Evolutionary conservation across 2,329 filamentous ascomycete genomes (phyloP).

Genomic region (Metarhizium robertsii): DNA sequence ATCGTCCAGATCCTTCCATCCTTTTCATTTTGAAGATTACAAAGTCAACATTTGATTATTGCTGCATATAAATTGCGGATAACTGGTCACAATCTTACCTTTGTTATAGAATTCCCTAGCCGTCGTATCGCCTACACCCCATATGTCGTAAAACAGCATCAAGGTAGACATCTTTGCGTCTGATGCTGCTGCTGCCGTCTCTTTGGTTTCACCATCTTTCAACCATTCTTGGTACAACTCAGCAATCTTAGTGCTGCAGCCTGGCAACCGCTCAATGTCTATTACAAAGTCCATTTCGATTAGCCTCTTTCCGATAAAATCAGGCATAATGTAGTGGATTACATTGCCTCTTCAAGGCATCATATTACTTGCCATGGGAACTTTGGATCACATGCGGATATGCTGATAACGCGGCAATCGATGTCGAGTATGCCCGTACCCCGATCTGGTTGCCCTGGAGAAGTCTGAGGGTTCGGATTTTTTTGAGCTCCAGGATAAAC

Average conservation of each 20-base stretch:
- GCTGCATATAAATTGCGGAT: not conserved
- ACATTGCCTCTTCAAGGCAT: not conserved
- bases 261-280: conserved; percentile 55
- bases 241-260: conserved; percentile 73
- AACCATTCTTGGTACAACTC: conserved; percentile 69
- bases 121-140: conserved; percentile 80
- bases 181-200: conserved; percentile 52
- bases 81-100: conserved; percentile 19
- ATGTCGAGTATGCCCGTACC: conserved; percentile 76
- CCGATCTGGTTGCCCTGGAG: conserved; percentile 70
- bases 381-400: conserved; percentile 52
- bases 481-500: conserved; percentile 67
- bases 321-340: not conserved
- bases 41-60: conserved; percentile 2
- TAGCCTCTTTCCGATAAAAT: not conserved
- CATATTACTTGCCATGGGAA: conserved; percentile 26
- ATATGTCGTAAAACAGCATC: conserved; percentile 70
- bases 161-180: conserved; percentile 58
- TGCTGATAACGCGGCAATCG: conserved; percentile 73
- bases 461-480: conserved; percentile 62
- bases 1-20: conserved; percentile 81
- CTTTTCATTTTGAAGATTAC: conserved; percentile 12
- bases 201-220: conserved; percentile 47
- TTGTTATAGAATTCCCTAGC: conserved; percentile 73
- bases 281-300: not conserved